Conservation (phyloP, 1,284 basidiomycete species). For the Ceratobasidium sp. region DNA sequence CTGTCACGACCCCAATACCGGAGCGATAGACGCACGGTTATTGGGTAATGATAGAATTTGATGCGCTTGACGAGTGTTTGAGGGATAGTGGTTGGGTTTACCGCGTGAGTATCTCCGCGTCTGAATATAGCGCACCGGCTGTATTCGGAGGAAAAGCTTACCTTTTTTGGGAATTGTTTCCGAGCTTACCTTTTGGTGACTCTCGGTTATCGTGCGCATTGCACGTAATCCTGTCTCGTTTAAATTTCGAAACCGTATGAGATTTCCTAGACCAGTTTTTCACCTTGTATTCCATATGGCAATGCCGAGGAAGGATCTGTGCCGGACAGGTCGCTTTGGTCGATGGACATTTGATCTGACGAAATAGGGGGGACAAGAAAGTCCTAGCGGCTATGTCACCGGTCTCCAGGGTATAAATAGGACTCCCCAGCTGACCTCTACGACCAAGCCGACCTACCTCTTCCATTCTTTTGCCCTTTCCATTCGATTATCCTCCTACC, state of each 20-base stretch:
- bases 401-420: conserved; percentile 5
- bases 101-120: not conserved
- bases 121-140: not conserved
- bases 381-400: not conserved
- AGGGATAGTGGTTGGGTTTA: not conserved
- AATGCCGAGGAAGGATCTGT: not conserved
- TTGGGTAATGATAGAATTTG: not conserved
- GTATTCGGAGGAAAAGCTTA: not conserved
- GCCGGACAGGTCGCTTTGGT: not conserved
- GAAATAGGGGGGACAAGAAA: not conserved
- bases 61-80: not conserved
- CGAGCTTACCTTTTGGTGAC: not conserved
- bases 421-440: not conserved
- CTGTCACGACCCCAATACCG: not conserved
- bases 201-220: not conserved
- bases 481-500: not conserved
- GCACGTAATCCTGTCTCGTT: not conserved
- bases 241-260: not conserved
- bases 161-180: not conserved
- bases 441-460: not conserved
- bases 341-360: not conserved
- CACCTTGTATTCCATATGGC: not conserved
- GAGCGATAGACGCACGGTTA: not conserved
- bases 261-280: not conserved
- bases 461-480: not conserved